Evolutionary conservation across 1,284 basidiomycete genomes (phyloP).

Genomic region (Irpex lacteus): DNA sequence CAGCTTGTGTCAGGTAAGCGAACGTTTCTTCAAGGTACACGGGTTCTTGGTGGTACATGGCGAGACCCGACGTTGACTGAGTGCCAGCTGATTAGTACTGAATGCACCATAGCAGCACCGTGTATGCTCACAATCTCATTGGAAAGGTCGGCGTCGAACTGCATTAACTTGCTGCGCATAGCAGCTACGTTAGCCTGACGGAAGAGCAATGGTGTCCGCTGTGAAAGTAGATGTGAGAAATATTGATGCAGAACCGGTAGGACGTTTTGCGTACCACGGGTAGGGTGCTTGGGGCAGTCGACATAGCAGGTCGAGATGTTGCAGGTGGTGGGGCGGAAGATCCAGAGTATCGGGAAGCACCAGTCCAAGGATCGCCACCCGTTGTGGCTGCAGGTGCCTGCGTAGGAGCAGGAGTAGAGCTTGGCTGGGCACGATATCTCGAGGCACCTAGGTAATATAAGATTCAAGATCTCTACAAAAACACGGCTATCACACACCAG

Average conservation of each 20-base stretch:
- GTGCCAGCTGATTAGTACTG: not conserved
- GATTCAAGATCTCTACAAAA: not conserved
- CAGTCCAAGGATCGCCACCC: slow-evolving; percentile 67
- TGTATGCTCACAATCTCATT: slow-evolving; percentile 56
- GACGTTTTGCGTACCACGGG: slow-evolving; percentile 11
- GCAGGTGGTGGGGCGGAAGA: slow-evolving; percentile 20
- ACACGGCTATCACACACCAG: slow-evolving; percentile 24
- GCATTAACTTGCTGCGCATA: slow-evolving; percentile 80
- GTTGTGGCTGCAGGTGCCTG: slow-evolving; percentile 19
- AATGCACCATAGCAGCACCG: not conserved
- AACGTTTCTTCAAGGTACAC: slow-evolving; percentile 65
- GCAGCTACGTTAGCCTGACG: slow-evolving; percentile 87
- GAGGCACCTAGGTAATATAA: slow-evolving; percentile 33
- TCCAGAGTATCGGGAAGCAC: slow-evolving; percentile 59
- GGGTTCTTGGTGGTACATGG: slow-evolving; percentile 70
- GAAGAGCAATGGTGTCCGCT: slow-evolving; percentile 69
- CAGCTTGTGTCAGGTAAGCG: slow-evolving; percentile 54
- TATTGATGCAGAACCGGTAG: slow-evolving; percentile 26
- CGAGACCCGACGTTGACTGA: slow-evolving; percentile 65
- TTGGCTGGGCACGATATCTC: slow-evolving; percentile 29
- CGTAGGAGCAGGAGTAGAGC: slow-evolving; percentile 18
- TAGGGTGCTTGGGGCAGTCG: slow-evolving; percentile 17
- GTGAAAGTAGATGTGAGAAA: slow-evolving; percentile 47
- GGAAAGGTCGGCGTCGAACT: slow-evolving; percentile 75
- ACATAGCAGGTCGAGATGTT: slow-evolving; percentile 19